Evolutionary conservation across 352 stramenopile species (phyloP).

Genomic region (Globisporangium splendens): DNA sequence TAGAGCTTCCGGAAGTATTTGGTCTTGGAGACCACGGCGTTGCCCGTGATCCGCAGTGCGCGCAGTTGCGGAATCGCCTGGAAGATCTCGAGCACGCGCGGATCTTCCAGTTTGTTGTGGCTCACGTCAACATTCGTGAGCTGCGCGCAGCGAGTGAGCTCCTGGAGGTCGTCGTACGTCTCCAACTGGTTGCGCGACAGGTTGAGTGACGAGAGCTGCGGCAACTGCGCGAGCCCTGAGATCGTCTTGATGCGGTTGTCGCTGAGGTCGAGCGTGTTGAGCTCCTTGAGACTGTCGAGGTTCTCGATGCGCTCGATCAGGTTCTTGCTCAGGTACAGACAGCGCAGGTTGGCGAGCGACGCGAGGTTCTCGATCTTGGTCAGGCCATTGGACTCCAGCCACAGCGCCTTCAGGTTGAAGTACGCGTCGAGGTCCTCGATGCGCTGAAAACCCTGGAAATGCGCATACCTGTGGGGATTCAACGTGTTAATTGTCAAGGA

Average conservation of each 20-base stretch:
- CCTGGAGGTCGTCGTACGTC: constrained; percentile 57
- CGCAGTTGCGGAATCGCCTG: constrained; percentile 76
- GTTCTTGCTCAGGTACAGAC: constrained; percentile 94
- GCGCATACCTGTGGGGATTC: constrained; percentile 70
- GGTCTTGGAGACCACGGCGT: constrained; percentile 89
- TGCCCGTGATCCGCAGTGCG: constrained; percentile 81
- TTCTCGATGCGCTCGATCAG: constrained; percentile 82
- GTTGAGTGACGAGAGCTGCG: constrained; percentile 86
- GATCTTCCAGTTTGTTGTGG: constrained; percentile 88
- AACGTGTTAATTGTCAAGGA: neutral
- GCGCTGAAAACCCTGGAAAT: constrained; percentile 93
- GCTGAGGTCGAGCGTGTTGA: constrained; percentile 92
- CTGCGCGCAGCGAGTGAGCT: constrained; percentile 64
- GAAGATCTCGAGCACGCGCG: constrained; percentile 75
- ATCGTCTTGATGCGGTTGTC: constrained; percentile 89
- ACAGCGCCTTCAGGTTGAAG: constrained; percentile 92
- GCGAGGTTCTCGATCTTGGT: constrained; percentile 78
- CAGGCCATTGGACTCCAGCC: constrained; percentile 94
- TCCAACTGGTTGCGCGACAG: constrained; percentile 88
- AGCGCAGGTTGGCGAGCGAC: constrained; percentile 77
- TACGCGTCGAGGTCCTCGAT: constrained; percentile 95
- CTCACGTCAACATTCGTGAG: constrained; percentile 92
- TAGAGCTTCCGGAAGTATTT: constrained; percentile 93
- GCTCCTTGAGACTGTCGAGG: constrained; percentile 46
- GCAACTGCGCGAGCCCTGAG: constrained; percentile 71